Evolutionary conservation across 2,329 filamentous ascomycete species (phyloP).

Genomic region (Penicillium sp.): DNA sequence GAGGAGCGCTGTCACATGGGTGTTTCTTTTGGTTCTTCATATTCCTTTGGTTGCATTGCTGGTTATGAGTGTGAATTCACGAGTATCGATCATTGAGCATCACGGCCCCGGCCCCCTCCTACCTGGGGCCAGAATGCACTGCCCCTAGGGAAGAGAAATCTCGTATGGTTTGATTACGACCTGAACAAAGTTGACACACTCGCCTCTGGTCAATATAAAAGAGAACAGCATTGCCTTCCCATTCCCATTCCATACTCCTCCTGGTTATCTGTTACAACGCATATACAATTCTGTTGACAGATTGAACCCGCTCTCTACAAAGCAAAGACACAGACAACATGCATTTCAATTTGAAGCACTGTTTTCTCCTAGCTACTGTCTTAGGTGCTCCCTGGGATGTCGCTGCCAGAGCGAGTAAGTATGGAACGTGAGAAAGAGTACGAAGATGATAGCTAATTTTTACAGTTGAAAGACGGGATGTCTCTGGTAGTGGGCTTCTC

Average conservation of each 20-base stretch:
- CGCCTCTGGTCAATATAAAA: not conserved
- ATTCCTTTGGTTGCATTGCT: not conserved
- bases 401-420: not conserved
- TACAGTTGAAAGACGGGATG: not conserved
- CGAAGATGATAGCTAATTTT: not conserved
- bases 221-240: not conserved
- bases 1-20: no score
- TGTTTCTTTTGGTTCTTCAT: not conserved
- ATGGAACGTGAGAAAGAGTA: not conserved
- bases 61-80: not conserved
- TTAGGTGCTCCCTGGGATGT: not conserved
- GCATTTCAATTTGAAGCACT: not conserved
- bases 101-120: not conserved
- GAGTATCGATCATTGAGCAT: not conserved
- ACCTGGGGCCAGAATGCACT: not conserved
- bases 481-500: not conserved
- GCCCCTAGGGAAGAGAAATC: not conserved
- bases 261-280: not conserved
- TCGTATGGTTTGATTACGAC: not conserved
- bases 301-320: not conserved
- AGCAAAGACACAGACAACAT: not conserved
- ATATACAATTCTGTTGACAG: not conserved
- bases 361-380: not conserved
- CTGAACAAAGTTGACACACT: not conserved
- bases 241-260: not conserved